A percentile compares a stretch with the other conserved stretches of the same genome.
Conservation (phyloP, 768 basidiomycete species). For the Serendipita indica region DNA sequence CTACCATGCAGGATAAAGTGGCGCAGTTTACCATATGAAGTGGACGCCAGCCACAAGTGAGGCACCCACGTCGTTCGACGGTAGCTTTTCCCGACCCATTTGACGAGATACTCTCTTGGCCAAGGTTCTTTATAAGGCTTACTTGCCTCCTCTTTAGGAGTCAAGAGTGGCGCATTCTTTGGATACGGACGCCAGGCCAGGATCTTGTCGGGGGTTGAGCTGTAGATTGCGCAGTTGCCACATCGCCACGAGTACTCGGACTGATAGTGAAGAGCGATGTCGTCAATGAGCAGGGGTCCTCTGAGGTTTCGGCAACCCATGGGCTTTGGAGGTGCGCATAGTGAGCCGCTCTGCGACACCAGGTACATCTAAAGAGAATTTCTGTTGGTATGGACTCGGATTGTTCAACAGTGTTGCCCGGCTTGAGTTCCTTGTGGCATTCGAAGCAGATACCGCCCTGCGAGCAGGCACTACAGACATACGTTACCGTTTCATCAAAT, state of each 20-base stretch:
- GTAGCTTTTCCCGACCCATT: conserved; percentile 73
- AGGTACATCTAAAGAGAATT: conserved; percentile 65
- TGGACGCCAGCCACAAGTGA: conserved; percentile 75
- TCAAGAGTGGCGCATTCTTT: conserved; percentile 41
- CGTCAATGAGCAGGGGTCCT: conserved; percentile 18
- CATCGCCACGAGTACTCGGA: conserved; percentile 46
- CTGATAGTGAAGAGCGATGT: conserved; percentile 53
- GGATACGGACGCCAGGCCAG: conserved; percentile 86
- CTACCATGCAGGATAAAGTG: conserved; percentile 61
- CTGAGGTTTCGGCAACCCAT: conserved; percentile 23
- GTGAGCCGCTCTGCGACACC: conserved; percentile 73
- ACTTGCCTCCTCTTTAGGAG: conserved; percentile 25
- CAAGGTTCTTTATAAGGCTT: conserved; percentile 43
- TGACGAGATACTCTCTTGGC: conserved; percentile 87
- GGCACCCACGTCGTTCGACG: conserved; percentile 77
- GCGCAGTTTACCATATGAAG: conserved; percentile 49
- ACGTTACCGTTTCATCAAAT: conserved; percentile 53
- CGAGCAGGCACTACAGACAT: conserved; percentile 59
- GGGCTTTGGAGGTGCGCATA: conserved; percentile 56
- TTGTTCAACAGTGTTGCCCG: neutral
- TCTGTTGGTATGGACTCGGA: neutral
- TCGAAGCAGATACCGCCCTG: conserved; percentile 69
- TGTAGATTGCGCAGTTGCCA: conserved; percentile 60
- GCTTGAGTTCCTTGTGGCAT: conserved; percentile 25
- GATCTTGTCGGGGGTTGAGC: conserved; percentile 62